Evolutionary conservation across 2,329 filamentous ascomycete species (phyloP), one percentile per base, ranked within the genome.

Genomic region (Proliferodiscus dingleyae): DNA sequence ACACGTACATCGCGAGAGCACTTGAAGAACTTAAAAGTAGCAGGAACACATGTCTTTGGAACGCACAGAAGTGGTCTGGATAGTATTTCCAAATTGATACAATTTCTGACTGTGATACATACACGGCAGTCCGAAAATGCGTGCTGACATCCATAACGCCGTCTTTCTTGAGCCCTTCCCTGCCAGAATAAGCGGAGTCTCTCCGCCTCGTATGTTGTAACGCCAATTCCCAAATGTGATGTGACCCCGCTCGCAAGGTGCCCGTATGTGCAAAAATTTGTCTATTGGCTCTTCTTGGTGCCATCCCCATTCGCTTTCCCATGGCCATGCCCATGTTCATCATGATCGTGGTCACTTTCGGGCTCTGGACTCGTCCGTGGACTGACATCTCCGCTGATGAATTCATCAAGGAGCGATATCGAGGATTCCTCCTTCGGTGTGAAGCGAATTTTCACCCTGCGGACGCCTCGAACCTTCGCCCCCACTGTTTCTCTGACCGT

Each of bases 361-460:
- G 80, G 75, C 60, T 86, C 81, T 3, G 79, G 80, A 55, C 72
- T 80, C 32, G 67, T 48, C 70, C 69, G 68, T 11, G 73, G 69
- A 56, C 74, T 80, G 8, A 85, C 70, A 52, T 85, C 77, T 2
- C 78, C 77, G 2, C 75, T 68, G 51, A 90, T 86, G 59, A 89
- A 90, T 65, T 97, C 89, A 62, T 95, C 87, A 50, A 86, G 82
- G 58, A 83, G 77, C 45, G 77, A 73, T 32, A 71, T 70, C 23
- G 71, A 66, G 10, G 70, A 66, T 22, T 75, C 73, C 15, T 86
- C 82, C 55, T 80, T 79, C 29, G 85, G 78, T 23, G 93, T 79
- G 63, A 97, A 97, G 33, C 89, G 82, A 41, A 97, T 77, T 51
- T 86, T 84, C 26, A 98, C 78, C 52, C 86, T 80, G 64, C 89